Evolutionary conservation across 208 protist species (phyloP).

Genomic region (Phytomonas francai): DNA sequence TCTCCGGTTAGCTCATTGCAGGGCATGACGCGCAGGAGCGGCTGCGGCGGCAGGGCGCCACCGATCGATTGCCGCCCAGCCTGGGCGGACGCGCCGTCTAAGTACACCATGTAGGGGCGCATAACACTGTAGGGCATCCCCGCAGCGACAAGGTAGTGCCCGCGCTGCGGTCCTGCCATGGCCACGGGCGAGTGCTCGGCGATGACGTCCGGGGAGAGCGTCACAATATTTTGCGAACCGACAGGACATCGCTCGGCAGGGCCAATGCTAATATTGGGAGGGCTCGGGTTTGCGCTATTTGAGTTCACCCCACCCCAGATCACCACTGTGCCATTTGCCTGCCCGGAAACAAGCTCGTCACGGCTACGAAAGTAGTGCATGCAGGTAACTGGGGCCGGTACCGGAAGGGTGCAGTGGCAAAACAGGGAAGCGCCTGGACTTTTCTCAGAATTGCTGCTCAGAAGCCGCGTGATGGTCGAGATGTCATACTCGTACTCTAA

Average conservation of each 20-base stretch:
- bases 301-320: conserved; percentile 54
- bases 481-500: conserved; percentile 61
- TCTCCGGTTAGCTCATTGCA: conserved; percentile 41
- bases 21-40: conserved; percentile 26
- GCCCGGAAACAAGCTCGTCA: conserved; percentile 66
- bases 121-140: conserved; percentile 26
- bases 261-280: not conserved
- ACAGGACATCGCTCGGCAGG: not conserved
- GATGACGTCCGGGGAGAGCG: conserved; percentile 38
- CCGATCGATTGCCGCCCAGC: not conserved
- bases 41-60: not conserved
- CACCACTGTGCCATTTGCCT: conserved; percentile 52
- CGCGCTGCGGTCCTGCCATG: conserved; percentile 36
- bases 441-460: conserved; percentile 7
- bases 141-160: conserved; percentile 55
- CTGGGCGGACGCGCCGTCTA: not conserved
- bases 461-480: conserved; percentile 38
- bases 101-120: conserved; percentile 21
- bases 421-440: not conserved
- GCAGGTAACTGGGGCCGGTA: conserved; percentile 32
- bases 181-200: conserved; percentile 21
- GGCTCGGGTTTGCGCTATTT: conserved; percentile 14
- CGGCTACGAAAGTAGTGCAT: conserved; percentile 59
- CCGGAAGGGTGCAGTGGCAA: not conserved
- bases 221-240: conserved; percentile 14